Base-by-base conservation (phyloP, 1,284 basidiomycete species). In the Kalmanozyma brasiliensis region DNA sequence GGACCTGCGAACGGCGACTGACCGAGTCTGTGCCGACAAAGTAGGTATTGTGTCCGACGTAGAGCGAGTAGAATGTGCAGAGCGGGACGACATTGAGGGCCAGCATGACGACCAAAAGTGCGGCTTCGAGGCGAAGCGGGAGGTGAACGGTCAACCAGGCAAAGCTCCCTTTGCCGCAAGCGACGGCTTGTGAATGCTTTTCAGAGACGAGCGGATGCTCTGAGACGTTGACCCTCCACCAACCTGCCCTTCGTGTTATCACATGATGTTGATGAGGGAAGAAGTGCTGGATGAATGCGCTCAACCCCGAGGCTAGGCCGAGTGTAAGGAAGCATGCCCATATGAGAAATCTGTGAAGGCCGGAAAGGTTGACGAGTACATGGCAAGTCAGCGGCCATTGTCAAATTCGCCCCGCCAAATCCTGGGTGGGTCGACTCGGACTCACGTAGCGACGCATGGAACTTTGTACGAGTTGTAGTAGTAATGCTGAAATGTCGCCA, bases 41-140 rank as follows among this genome's bases (percentile, higher is more conserved):
- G 37, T 56, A 44, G 32, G 69, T 70, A 33, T 53, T 44, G 29
- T 68, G 52, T 24, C 35, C 60, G 23, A 58, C 24, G 16, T 52
- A 52, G 17, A 53, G 48, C 16, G 43, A 51, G 34, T 73, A 74
- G 32, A 52, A 57, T 1, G 49, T 26, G 33, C 57, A 20, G n/a
- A 66, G 24, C 1, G 61, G 57, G 10, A 63, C 17, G 8, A 73
- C 22, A 45, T 75, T 75, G 46, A 53, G 30, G 1, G 53, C 26
- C 17, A 63, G 4, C 45, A 75, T 49, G 8, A 23, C 49, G 14
- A 63, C 26, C 3, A 75, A 26, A 24, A 73, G 26, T 17, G 63
- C 29, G 16, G 60, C 35, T 34, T 75, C 61, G 17, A 49, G 34
- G 9, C 73, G 69, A n/a, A 75, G 61, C 4, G 73, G 73, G 6